Evolutionary conservation across 352 stramenopile genomes (phyloP).

Genomic region (Halophytophthora polymorphica): DNA sequence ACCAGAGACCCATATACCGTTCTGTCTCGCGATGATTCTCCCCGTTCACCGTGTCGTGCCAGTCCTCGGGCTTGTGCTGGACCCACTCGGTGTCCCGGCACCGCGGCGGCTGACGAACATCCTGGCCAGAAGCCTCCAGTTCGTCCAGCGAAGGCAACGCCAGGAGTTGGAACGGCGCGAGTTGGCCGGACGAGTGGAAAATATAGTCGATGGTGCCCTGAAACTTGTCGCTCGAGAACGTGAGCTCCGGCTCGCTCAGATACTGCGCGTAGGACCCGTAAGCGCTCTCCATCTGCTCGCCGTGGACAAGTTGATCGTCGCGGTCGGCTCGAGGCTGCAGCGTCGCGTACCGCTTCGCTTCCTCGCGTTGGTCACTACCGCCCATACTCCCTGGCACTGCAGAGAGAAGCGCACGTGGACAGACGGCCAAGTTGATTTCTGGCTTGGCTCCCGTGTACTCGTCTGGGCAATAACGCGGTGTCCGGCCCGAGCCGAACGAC

Average conservation of each 20-base stretch:
- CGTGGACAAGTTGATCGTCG: slow-evolving; percentile 52
- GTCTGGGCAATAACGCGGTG: slow-evolving; percentile 45
- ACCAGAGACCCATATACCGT: slow-evolving; percentile 43
- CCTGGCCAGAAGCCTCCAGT: slow-evolving; percentile 37
- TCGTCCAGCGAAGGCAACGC: slow-evolving; percentile 44
- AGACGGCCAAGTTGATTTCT: slow-evolving; percentile 36
- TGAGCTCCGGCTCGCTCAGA: slow-evolving; percentile 66
- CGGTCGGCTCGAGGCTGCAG: slow-evolving; percentile 36
- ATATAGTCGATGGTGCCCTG: slow-evolving; percentile 84
- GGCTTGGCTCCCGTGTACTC: slow-evolving; percentile 24
- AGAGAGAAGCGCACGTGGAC: slow-evolving; percentile 29
- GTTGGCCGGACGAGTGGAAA: slow-evolving; percentile 60
- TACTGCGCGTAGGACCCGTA: slow-evolving; percentile 57
- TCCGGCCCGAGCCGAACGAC: slow-evolving; percentile 58
- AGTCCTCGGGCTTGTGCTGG: slow-evolving; percentile 38
- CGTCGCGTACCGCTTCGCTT: slow-evolving; percentile 35
- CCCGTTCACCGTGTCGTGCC: slow-evolving; percentile 29
- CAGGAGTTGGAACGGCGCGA: slow-evolving; percentile 57
- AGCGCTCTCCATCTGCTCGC: slow-evolving; percentile 67
- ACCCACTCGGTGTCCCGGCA: slow-evolving; percentile 36
- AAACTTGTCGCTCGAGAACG: slow-evolving; percentile 54
- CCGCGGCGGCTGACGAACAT: slow-evolving; percentile 18
- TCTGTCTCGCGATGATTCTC: slow-evolving; percentile 5
- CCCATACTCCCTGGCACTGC: slow-evolving; percentile 1
- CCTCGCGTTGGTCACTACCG: slow-evolving; percentile 10